Evolutionary conservation across 352 stramenopile species (phyloP).

Genomic region (Phytophthora meadii): DNA sequence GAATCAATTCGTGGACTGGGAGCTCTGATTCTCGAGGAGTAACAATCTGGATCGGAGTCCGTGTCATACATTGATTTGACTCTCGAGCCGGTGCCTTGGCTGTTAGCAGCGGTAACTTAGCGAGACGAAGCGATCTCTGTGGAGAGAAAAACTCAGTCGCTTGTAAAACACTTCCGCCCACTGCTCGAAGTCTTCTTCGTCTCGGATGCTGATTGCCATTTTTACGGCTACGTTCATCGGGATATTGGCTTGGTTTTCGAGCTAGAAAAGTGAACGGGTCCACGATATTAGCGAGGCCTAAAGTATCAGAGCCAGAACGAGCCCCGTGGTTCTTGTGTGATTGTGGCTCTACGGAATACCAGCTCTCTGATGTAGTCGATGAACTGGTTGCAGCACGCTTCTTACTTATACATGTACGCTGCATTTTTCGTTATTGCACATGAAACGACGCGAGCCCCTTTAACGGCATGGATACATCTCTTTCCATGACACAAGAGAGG

Average conservation of each 20-base stretch:
- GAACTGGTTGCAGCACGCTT: not conserved
- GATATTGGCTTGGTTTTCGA: slow-evolving; percentile 22
- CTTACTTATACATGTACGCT: not conserved
- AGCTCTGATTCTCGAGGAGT: slow-evolving; percentile 15
- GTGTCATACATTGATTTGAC: slow-evolving; percentile 16
- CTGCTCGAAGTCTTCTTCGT: slow-evolving; percentile 4
- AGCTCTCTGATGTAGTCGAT: slow-evolving; percentile 34
- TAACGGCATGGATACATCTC: slow-evolving; percentile 14
- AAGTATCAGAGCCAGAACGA: slow-evolving; percentile 26
- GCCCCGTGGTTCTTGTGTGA: slow-evolving; percentile 22
- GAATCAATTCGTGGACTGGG: slow-evolving; percentile 62
- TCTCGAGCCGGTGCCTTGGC: not conserved
- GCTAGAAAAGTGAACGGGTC: slow-evolving; percentile 40
- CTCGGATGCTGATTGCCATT: slow-evolving; percentile 16
- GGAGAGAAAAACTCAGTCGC: slow-evolving; percentile 48
- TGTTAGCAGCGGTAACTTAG: slow-evolving; percentile 25
- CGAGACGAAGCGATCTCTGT: slow-evolving; percentile 50
- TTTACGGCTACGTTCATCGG: slow-evolving; percentile 3
- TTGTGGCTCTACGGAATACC: slow-evolving; percentile 40
- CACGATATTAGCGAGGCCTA: slow-evolving; percentile 42
- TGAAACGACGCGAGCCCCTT: slow-evolving; percentile 33
- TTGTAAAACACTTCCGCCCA: not conserved
- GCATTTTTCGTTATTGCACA: slow-evolving; percentile 13
- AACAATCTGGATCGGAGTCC: not conserved
- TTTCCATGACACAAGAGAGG: not conserved